Conservation (phyloP, 2,329 filamentous ascomycete species). For the Hymenoscyphus infarciens region DNA sequence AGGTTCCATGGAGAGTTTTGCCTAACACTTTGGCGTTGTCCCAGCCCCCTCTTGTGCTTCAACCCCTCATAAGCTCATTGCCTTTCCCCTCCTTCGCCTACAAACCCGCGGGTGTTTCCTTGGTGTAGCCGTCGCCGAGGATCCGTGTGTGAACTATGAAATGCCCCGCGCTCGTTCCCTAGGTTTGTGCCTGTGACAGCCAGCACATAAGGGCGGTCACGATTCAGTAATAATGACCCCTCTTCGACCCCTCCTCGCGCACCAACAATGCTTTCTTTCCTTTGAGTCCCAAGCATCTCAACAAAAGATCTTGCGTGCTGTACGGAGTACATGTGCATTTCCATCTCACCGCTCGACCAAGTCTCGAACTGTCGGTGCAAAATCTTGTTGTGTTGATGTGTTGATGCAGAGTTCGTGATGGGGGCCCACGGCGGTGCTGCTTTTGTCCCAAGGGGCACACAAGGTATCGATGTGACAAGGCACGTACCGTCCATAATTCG, state of each 20-base stretch:
- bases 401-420: slow-evolving; percentile 12
- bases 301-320: slow-evolving; percentile 11
- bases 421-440: slow-evolving; percentile 13
- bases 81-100: slow-evolving; percentile 6
- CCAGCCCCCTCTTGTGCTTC: neutral
- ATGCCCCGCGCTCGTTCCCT: slow-evolving; percentile 1
- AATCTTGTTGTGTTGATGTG: slow-evolving; percentile 5
- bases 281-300: slow-evolving; percentile 2
- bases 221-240: slow-evolving; percentile 3
- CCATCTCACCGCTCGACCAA: slow-evolving; percentile 24
- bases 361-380: slow-evolving; percentile 9
- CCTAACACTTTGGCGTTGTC: neutral
- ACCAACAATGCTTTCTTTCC: neutral
- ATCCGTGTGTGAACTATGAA: slow-evolving; percentile 2
- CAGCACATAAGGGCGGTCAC: slow-evolving; percentile 9
- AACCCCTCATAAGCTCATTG: slow-evolving; percentile 1
- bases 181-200: slow-evolving; percentile 5
- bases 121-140: slow-evolving; percentile 3
- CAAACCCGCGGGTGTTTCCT: slow-evolving; percentile 9
- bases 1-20: neutral
- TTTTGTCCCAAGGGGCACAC: slow-evolving; percentile 10
- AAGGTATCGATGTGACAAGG: slow-evolving; percentile 2
- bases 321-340: slow-evolving; percentile 1
- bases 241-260: slow-evolving; percentile 2
- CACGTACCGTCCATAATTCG: slow-evolving; percentile 5